These are phyloP conservation scores for Hippophae tibetana DNA, from an alignment of 306 rosid genomes.

Conservation along the genomic window DNA sequence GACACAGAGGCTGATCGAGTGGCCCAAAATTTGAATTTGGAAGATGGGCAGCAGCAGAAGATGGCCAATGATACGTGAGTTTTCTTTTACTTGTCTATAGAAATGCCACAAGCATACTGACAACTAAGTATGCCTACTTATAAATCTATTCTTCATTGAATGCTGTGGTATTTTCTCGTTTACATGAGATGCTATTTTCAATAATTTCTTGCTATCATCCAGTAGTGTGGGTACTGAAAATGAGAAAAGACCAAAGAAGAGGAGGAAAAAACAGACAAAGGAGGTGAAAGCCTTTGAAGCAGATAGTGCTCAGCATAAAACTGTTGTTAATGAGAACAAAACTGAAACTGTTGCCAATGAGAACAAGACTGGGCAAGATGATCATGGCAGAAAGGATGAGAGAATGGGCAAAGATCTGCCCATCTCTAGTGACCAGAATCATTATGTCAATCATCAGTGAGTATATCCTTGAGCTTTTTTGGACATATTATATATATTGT, in stretches of 20 bases:
- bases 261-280: slow-evolving; percentile 26
- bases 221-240: slow-evolving; percentile 18
- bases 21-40: slow-evolving; percentile 3
- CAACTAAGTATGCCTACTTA: not conserved
- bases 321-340: not conserved
- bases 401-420: too few species aligned
- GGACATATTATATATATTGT: too few species aligned
- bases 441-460: too few species aligned
- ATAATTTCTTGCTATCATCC: slow-evolving; percentile 3
- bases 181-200: too few species aligned
- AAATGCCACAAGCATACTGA: not conserved
- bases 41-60: slow-evolving; percentile 12
- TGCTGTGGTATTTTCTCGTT: too few species aligned
- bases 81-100: slow-evolving; percentile 3
- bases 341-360: too few species aligned
- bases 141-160: too few species aligned
- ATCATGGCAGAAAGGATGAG: slow-evolving; percentile 7
- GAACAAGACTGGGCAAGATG: slow-evolving; percentile 4
- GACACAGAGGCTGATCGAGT: slow-evolving; percentile 1
- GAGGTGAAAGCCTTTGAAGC: slow-evolving; percentile 18
- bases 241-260: slow-evolving; percentile 31
- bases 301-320: slow-evolving; percentile 8
- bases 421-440: too few species aligned
- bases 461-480: too few species aligned
- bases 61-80: slow-evolving; percentile 28